Conservation (phyloP, 164 flowering plant genomes). For the Chimonanthus salicifolius region DNA sequence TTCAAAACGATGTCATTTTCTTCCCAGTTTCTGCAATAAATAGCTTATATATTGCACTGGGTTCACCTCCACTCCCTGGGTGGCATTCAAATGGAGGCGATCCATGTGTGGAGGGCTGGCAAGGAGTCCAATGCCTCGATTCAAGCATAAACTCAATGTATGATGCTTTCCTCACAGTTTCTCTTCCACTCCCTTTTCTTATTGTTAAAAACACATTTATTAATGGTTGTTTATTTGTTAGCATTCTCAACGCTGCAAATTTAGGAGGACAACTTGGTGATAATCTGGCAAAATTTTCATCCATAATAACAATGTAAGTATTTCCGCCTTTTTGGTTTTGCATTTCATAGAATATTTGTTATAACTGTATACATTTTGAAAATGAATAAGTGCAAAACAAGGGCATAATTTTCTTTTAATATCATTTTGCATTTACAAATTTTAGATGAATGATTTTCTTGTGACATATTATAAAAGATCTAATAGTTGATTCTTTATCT, state of each 20-base stretch:
- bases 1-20: not conserved
- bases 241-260: slow-evolving; percentile 69
- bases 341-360: not conserved
- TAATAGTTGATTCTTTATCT: not conserved
- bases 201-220: not conserved
- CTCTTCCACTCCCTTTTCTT: not conserved
- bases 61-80: slow-evolving; percentile 58
- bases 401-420: not conserved
- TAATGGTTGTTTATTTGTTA: slow-evolving; percentile 21
- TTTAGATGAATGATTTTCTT: too few relatives aligned
- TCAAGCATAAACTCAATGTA: slow-evolving; percentile 77
- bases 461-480: not conserved
- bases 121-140: slow-evolving; percentile 66
- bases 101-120: slow-evolving; percentile 84
- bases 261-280: slow-evolving; percentile 79
- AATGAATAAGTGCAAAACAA: not conserved
- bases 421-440: too few relatives aligned
- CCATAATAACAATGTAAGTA: slow-evolving; percentile 65
- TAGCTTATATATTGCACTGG: slow-evolving; percentile 53
- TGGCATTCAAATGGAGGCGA: slow-evolving; percentile 80
- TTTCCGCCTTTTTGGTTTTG: not conserved
- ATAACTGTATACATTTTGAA: not conserved
- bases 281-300: slow-evolving; percentile 52
- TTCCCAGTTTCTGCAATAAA: slow-evolving; percentile 61
- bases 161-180: slow-evolving; percentile 8